phyloP scores from a whole-genome alignment of 768 basidiomycete genomes.

The Tylopilus vinaceipallidus region DNA sequence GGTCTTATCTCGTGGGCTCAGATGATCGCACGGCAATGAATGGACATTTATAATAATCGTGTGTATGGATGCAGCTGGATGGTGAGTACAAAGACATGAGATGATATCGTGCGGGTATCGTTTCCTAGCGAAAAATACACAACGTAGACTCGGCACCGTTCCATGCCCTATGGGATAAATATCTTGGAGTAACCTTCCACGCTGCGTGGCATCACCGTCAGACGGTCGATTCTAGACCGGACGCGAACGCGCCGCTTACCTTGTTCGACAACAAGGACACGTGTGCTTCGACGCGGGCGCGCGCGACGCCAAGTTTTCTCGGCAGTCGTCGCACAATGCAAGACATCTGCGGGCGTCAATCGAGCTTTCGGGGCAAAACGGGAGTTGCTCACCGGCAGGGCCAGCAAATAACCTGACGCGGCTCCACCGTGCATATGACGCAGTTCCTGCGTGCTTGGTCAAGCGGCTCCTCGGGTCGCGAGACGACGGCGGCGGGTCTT shows the following conservation, averaged over 20 bases:
- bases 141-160: not conserved
- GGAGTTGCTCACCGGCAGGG: constrained; percentile 64
- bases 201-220: constrained; percentile 22
- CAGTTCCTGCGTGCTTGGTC: constrained; percentile 44
- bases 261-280: constrained; percentile 51
- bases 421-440: constrained; percentile 70
- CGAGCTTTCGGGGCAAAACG: not conserved
- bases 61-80: no score
- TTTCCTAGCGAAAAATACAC: constrained; percentile 10
- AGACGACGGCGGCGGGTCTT: constrained; percentile 10
- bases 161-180: constrained; percentile 28
- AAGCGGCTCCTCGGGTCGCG: constrained; percentile 25
- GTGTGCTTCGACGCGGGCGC: constrained; percentile 46
- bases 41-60: constrained; percentile 4
- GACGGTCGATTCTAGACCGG: not conserved
- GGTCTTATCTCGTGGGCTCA: no score
- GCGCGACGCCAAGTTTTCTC: constrained; percentile 51
- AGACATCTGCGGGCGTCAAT: constrained; percentile 39
- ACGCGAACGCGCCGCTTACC: constrained; percentile 30
- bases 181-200: constrained; percentile 37
- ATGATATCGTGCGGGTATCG: constrained; percentile 13
- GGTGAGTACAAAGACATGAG: constrained; percentile 8
- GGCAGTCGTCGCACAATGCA: constrained; percentile 52
- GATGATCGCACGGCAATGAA: no score
- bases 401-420: constrained; percentile 77